Conservation (phyloP, 1,139 yeast genomes). For the Geotrichum histeridarum region DNA sequence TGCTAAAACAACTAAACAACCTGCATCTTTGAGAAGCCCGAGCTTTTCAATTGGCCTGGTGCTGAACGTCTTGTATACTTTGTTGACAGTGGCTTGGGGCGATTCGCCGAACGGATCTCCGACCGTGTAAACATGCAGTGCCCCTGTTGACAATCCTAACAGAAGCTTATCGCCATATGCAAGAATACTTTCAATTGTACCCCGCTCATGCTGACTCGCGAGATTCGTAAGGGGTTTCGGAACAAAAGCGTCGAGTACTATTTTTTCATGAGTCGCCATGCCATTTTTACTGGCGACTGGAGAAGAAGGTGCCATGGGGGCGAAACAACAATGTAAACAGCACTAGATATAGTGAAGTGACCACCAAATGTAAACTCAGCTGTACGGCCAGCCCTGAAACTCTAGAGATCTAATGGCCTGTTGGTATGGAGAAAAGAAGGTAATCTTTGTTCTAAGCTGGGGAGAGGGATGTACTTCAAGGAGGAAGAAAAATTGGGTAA, state of each 20-base stretch:
- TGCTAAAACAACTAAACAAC: slow-evolving; percentile 35
- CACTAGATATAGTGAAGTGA: not conserved
- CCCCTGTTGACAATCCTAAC: slow-evolving; percentile 29
- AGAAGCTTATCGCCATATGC: slow-evolving; percentile 31
- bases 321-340: not conserved
- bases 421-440: too few species aligned
- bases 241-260: slow-evolving; percentile 1
- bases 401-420: too few species aligned
- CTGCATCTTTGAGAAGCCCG: slow-evolving; percentile 37
- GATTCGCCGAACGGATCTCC: slow-evolving; percentile 26
- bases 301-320: not conserved
- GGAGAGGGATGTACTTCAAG: too few species aligned
- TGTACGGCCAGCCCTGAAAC: not conserved
- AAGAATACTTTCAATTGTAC: slow-evolving; percentile 8
- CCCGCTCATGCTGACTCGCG: slow-evolving; percentile 1
- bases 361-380: not conserved
- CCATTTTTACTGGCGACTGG: not conserved
- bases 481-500: too few species aligned
- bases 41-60: slow-evolving; percentile 33
- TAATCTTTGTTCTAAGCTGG: too few species aligned
- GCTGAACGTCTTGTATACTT: slow-evolving; percentile 21
- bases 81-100: slow-evolving; percentile 12
- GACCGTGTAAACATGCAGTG: slow-evolving; percentile 26
- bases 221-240: not conserved
- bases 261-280: not conserved